phyloP scores from a whole-genome alignment of 2,329 filamentous ascomycete species.

The Paraconiothyrium sp. region DNA sequence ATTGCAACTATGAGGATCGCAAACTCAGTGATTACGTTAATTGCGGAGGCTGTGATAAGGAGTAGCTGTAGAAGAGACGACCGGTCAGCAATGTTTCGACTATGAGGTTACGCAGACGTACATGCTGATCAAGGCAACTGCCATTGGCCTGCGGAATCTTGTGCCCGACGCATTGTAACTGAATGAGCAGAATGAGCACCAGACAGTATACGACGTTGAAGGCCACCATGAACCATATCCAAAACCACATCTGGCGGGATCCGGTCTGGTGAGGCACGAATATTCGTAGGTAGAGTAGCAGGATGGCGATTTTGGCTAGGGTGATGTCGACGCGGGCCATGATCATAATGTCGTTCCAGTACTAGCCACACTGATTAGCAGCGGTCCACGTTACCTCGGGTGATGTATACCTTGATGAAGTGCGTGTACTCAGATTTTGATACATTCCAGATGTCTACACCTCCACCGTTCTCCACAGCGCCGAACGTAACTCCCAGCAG shows the following conservation, averaged over 20 bases:
- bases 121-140: conserved; percentile 14
- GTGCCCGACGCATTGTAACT: conserved; percentile 15
- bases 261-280: conserved; percentile 11
- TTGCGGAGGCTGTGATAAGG: conserved; percentile 11
- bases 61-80: background rate
- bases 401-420: conserved; percentile 8
- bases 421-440: conserved; percentile 10
- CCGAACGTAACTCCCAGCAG: conserved; percentile 12
- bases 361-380: background rate
- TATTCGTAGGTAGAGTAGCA: conserved; percentile 13
- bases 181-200: conserved; percentile 16
- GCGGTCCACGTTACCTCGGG: background rate
- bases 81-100: background rate
- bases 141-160: conserved; percentile 13
- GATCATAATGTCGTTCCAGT: conserved; percentile 16
- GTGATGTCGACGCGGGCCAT: conserved; percentile 16
- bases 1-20: conserved; percentile 14
- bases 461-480: conserved; percentile 15
- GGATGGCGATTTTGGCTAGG: conserved; percentile 12
- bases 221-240: conserved; percentile 17
- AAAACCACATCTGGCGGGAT: conserved; percentile 15
- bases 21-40: conserved; percentile 15
- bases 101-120: background rate
- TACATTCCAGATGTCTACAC: conserved; percentile 13
- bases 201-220: conserved; percentile 15